Conservation (phyloP, 305 asterid species). For the Fraxinus xanthoxyloides region DNA sequence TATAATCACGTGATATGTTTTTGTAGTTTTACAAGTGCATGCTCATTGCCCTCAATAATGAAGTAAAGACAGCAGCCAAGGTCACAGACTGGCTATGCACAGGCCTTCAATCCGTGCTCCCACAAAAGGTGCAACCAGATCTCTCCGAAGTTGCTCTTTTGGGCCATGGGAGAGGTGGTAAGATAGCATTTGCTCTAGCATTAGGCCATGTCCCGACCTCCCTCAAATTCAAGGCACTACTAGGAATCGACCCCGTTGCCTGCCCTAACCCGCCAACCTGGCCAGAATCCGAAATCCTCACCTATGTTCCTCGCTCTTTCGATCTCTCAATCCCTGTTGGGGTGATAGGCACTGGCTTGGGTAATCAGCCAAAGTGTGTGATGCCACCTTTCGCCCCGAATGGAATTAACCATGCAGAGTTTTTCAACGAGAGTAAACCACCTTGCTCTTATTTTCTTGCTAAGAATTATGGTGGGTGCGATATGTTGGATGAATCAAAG, state of each 20-base stretch:
- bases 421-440: constrained; percentile 64
- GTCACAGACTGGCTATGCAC: constrained; percentile 45
- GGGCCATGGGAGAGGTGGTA: constrained; percentile 70
- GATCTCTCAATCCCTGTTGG: constrained; percentile 47
- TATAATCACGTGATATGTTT: not conserved
- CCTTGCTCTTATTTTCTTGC: constrained; percentile 66
- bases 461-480: constrained; percentile 65
- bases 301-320: constrained; percentile 53
- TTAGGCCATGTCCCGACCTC: constrained; percentile 34
- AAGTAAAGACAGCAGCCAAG: constrained; percentile 33
- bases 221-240: constrained; percentile 47
- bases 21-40: constrained; percentile 36
- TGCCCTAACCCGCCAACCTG: constrained; percentile 29
- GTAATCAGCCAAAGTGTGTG: constrained; percentile 28
- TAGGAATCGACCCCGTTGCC: constrained; percentile 66
- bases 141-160: constrained; percentile 43
- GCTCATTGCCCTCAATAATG: constrained; percentile 18
- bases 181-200: constrained; percentile 50
- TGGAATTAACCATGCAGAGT: constrained; percentile 60
- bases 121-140: constrained; percentile 40
- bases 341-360: constrained; percentile 47
- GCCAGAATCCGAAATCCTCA: constrained; percentile 44
- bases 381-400: constrained; percentile 54
- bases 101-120: constrained; percentile 41
- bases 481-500: constrained; percentile 45